Conservation (phyloP, 768 basidiomycete genomes). For the Leccinum incarnatum region DNA sequence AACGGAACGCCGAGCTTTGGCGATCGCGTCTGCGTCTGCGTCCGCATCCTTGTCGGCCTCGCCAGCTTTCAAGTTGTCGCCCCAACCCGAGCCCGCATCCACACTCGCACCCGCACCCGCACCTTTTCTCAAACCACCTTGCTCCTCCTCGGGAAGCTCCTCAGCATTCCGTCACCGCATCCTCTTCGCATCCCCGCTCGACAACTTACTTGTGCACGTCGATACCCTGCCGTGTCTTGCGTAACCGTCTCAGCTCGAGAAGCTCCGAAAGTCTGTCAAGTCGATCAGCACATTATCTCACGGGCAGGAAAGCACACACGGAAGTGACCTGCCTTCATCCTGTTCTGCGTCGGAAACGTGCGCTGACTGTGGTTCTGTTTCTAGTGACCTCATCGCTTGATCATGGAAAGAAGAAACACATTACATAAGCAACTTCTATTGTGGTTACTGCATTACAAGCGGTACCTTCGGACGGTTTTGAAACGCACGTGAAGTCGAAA, state of each 20-base stretch:
- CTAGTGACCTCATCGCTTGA: slow-evolving; percentile 65
- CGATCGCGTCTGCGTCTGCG: slow-evolving; percentile 46
- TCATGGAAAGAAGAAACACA: slow-evolving; percentile 39
- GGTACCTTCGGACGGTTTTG: no score
- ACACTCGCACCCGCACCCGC: slow-evolving; percentile 14
- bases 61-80: neutral
- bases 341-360: slow-evolving; percentile 9
- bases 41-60: slow-evolving; percentile 38
- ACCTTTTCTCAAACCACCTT: slow-evolving; percentile 58
- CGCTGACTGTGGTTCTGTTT: slow-evolving; percentile 18
- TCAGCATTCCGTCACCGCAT: slow-evolving; percentile 56
- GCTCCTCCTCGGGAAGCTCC: slow-evolving; percentile 43
- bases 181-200: slow-evolving; percentile 78
- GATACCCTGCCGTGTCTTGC: slow-evolving; percentile 75
- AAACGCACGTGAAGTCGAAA: no score
- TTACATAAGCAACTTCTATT: neutral
- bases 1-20: slow-evolving; percentile 70
- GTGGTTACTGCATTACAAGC: neutral
- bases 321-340: slow-evolving; percentile 38
- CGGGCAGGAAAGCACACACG: slow-evolving; percentile 30
- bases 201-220: slow-evolving; percentile 81
- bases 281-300: neutral
- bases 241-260: slow-evolving; percentile 77
- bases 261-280: slow-evolving; percentile 69
- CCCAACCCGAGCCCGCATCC: neutral